Base-by-base conservation (phyloP, 805 yeast genomes). In the Limtongia smithiae region DNA sequence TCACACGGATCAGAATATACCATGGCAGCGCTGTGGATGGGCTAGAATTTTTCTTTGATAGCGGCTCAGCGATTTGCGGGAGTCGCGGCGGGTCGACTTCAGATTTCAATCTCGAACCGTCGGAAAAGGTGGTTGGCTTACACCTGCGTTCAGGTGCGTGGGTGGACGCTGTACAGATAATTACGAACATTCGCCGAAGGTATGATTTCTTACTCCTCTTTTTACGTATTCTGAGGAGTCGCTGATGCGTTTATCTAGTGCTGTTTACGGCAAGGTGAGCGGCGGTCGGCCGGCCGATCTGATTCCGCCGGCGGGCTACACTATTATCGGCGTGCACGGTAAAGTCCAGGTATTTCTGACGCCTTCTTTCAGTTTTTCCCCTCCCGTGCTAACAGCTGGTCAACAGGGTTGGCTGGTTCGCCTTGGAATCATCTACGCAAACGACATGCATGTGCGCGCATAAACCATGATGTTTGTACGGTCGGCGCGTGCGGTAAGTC, bases 11-110 rank as follows among this genome's bases (percentile, higher is more conserved):
- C 1, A 74, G 87, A 48, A 75, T 89, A 0, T 83, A 79, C 56
- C 79, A 82, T 57, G 96, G 96, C 1, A 64, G 68, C 20, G 94
- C 95, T 0, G 66, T 93, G 18, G 96, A 90, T 67, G 97, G 97
- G 4, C 60, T 91, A 14, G 79, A 80, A 48, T 74, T 89, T 37
- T 71, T 64, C 57, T 71, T 50, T 21, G 53, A 60, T 25, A 63
- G 65, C 20, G 55, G 57, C 2, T 41, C 59, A 2, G 46, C 65
- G 2, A 24, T 67, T 46, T 64, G 68, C 39, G 76, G 76, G 27
- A 65, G 62, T 21, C 56, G 60, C 11, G 74, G 72, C 3, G 75
- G 74, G 12, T 40, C 55, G 5, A 68, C 68, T n/a, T 58, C 77
- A 50, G 89, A 83, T 51, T 76, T 83, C 50, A 64, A 62, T 1